Base-by-base conservation (phyloP, 179 eudicot genomes). In the Pouteria campechiana region DNA sequence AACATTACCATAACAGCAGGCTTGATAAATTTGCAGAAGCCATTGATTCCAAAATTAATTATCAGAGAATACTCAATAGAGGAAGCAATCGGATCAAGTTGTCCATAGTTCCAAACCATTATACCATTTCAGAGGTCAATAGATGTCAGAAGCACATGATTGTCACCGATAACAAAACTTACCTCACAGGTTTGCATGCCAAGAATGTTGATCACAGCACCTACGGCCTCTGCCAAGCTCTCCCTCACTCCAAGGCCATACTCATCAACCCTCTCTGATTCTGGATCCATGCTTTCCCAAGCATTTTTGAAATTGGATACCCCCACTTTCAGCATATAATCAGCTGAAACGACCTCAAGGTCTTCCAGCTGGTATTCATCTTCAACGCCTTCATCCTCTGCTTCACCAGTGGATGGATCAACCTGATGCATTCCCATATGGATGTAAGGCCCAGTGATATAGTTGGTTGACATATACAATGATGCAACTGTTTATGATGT, bases 171-270 rank as follows among this genome's bases (percentile, higher is more conserved):
- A 20, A 11, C 11, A 25, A 0, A 32, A 61, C 72, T 54, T 49
- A 82, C 98, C 98, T 90, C 98, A 41, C 96, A 90, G 41, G 98
- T 94, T 48, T 86, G 94, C 98, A 90, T 61, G 78, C 98, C 98
- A 38, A 90, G 94, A 61, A 90, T 90, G 55, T 25, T 63, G 57
- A 79, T 67, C 40, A 82, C 98, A 41, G 90, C 75, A 69, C 46
- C 75, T 10, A 92, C 96, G 25, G 99, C 94, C 56, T 87, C 99
- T 13, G 74, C 70, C 59, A 92, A 63, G 76, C 65, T 83, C 59
- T 92, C 99, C 45, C 96, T 75, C 33, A 92, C 77, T 25, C 99
- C 99, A 44, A 92, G 87, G 27, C 94, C 99, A 56, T 92, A 92
- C 63, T 92, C 99, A 50, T 92, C 99, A 5, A 79, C 76, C 37